Percentiles rank a stretch among this genome's conserved stretches.
phyloP scores from a whole-genome alignment of 352 stramenopile species.

The Pythium oligandrum region DNA sequence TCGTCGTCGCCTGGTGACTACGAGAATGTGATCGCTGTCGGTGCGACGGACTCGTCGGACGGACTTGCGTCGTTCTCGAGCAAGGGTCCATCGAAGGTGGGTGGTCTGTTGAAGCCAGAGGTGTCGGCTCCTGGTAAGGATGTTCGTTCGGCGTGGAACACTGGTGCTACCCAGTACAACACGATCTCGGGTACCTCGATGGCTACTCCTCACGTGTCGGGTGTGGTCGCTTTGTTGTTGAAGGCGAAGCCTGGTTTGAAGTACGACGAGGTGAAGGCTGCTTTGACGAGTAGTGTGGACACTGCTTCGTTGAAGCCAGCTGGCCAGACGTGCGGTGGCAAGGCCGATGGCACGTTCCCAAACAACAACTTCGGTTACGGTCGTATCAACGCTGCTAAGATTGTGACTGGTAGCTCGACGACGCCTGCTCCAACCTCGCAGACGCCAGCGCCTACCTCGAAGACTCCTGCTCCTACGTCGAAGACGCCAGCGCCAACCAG shows the following conservation, averaged over 20 bases:
- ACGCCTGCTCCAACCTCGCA: too few relatives aligned
- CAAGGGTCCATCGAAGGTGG: constrained; percentile 9
- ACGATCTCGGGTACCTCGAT: too few relatives aligned
- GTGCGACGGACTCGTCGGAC: constrained; percentile 8
- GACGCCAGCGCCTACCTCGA: too few relatives aligned
- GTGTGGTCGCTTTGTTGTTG: constrained; percentile 10
- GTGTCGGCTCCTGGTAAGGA: too few relatives aligned
- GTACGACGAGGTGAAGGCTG: constrained; percentile 1
- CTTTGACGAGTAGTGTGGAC: too few relatives aligned
- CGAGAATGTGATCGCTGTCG: constrained; percentile 20
- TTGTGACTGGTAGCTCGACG: too few relatives aligned
- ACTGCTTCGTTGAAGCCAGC: neutral
- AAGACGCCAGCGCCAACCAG: too few relatives aligned
- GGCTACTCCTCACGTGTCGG: constrained; percentile 15
- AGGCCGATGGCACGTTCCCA: neutral
- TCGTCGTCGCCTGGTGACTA: constrained; percentile 12
- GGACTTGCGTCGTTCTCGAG: too few relatives aligned
- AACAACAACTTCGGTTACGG: too few relatives aligned
- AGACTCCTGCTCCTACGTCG: too few relatives aligned
- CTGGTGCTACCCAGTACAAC: neutral
- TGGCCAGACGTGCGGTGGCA: neutral
- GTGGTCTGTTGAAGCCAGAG: too few relatives aligned
- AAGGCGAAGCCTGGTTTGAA: constrained; percentile 4
- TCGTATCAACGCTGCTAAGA: too few relatives aligned
- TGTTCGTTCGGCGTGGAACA: constrained; percentile 1